phyloP scores from a whole-genome alignment of 2,329 filamentous ascomycete genomes.

The Aureobasidium sp. region DNA sequence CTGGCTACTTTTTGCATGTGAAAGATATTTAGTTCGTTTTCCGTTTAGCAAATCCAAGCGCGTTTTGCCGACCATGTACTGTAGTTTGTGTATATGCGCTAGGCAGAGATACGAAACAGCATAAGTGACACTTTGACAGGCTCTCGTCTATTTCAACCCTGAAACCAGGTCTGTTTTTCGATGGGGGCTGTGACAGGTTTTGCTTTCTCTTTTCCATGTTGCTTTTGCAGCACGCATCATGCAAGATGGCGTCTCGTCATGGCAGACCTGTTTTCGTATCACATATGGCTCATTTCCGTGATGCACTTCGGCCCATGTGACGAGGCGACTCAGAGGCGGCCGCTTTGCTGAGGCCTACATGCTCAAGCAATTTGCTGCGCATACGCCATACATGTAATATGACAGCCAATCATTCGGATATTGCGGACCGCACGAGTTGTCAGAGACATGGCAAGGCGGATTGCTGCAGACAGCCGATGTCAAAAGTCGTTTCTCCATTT shows the following conservation, averaged over 20 bases:
- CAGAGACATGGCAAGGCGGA: not conserved
- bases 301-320: not conserved
- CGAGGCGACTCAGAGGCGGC: not conserved
- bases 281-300: not conserved
- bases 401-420: slow-evolving; percentile 10
- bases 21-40: not conserved
- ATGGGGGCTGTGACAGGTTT: not conserved
- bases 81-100: not conserved
- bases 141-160: not conserved
- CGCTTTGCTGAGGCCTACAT: not conserved
- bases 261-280: not conserved
- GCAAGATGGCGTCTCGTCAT: slow-evolving; percentile 7
- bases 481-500: not conserved
- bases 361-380: not conserved
- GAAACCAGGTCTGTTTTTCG: not conserved
- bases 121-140: not conserved
- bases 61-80: not conserved
- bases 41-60: not conserved
- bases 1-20: slow-evolving; percentile 5
- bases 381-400: not conserved
- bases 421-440: slow-evolving; percentile 1
- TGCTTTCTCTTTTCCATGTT: not conserved
- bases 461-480: slow-evolving; percentile 3
- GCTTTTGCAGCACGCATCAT: not conserved
- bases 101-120: not conserved